phyloP scores from a whole-genome alignment of 208 protist species.

The Crithidia acanthocephali region DNA sequence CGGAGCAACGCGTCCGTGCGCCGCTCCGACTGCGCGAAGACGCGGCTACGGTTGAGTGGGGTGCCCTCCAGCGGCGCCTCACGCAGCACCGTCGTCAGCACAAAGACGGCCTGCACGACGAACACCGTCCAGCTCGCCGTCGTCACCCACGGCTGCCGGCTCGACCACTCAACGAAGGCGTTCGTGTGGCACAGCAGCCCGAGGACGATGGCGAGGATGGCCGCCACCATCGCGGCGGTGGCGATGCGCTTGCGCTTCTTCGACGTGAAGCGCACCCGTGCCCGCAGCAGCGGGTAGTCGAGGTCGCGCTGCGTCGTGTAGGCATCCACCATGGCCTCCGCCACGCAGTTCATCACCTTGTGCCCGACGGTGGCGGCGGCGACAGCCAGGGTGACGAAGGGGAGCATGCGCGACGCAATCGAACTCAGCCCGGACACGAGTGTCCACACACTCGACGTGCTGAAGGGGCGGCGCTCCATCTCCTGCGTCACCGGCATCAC shows the following conservation, averaged over 20 bases:
- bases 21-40: neutral
- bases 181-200: constrained; percentile 56
- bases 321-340: constrained; percentile 81
- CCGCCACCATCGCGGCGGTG: constrained; percentile 49
- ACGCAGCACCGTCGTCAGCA: constrained; percentile 29
- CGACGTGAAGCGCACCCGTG: constrained; percentile 60
- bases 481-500: constrained; percentile 82
- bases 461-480: constrained; percentile 75
- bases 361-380: constrained; percentile 68
- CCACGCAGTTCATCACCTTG: constrained; percentile 76
- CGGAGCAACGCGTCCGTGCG: neutral
- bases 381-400: constrained; percentile 68
- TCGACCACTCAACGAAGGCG: constrained; percentile 47
- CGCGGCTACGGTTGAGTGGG: constrained; percentile 5
- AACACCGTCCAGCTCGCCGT: constrained; percentile 23
- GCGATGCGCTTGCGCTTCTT: constrained; percentile 46
- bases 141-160: constrained; percentile 40
- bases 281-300: constrained; percentile 79
- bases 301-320: constrained; percentile 56
- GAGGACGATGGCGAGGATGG: constrained; percentile 28
- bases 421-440: constrained; percentile 59
- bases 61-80: constrained; percentile 12
- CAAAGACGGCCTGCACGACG: constrained; percentile 31
- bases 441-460: constrained; percentile 54
- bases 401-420: constrained; percentile 60